Percentiles rank a stretch among this genome's conserved stretches.
phyloP scores from a whole-genome alignment of 164 flowering plant species.

The Warburgia ugandensis region DNA sequence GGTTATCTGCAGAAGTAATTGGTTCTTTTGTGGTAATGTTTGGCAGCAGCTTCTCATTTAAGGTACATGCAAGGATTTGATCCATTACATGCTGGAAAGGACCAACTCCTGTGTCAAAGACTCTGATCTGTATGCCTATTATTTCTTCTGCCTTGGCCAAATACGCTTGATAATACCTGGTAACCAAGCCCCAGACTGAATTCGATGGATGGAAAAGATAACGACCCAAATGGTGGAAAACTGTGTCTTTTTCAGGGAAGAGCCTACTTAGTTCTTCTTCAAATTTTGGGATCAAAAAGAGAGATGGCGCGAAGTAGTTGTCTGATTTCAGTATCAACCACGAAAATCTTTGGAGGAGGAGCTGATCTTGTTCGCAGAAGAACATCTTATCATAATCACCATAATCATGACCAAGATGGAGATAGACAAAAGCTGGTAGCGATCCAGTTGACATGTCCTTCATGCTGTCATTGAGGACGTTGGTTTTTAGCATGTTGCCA shows the following conservation, averaged over 20 bases:
- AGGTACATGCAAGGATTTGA: slow-evolving; percentile 58
- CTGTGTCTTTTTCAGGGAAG: slow-evolving; percentile 61
- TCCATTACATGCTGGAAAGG: slow-evolving; percentile 63
- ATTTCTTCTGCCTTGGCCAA: slow-evolving; percentile 69
- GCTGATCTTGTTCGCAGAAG: slow-evolving; percentile 70
- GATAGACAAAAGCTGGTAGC: slow-evolving; percentile 35
- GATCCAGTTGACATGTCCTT: slow-evolving; percentile 4
- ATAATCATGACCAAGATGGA: slow-evolving; percentile 62
- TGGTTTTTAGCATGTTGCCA: slow-evolving; percentile 48
- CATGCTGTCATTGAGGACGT: slow-evolving; percentile 8
- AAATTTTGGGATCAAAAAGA: slow-evolving; percentile 64
- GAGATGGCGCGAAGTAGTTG: slow-evolving; percentile 66
- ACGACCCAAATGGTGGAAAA: slow-evolving; percentile 68
- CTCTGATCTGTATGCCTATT: slow-evolving; percentile 75
- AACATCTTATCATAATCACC: slow-evolving; percentile 63
- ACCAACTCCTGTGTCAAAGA: slow-evolving; percentile 45
- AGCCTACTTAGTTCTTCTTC: slow-evolving; percentile 48
- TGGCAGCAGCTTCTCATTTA: slow-evolving; percentile 58
- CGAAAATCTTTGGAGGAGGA: slow-evolving; percentile 40
- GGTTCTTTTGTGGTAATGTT: slow-evolving; percentile 23
- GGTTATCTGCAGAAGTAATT: too few relatives aligned
- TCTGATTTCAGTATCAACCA: slow-evolving; percentile 66
- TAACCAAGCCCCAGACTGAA: slow-evolving; percentile 72
- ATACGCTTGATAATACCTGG: slow-evolving; percentile 64
- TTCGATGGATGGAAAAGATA: slow-evolving; percentile 77